Percentiles rank a stretch among this genome's conserved stretches.
phyloP scores from a whole-genome alignment of 2,329 filamentous ascomycete species.

The Annulohypoxylon truncatum region DNA sequence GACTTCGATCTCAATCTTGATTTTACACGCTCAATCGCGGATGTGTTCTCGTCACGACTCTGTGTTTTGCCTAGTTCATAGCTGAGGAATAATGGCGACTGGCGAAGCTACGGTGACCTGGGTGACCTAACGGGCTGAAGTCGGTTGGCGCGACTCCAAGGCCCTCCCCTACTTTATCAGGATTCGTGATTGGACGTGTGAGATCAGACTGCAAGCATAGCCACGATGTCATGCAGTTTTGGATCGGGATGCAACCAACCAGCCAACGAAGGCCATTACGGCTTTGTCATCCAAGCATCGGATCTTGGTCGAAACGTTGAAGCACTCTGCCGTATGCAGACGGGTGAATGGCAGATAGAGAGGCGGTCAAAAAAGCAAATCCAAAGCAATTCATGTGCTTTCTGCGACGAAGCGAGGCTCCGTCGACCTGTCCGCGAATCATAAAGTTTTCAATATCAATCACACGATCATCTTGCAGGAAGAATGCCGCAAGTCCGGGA shows the following conservation, averaged over 20 bases:
- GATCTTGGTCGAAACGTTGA: constrained; percentile 38
- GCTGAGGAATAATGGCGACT: constrained; percentile 21
- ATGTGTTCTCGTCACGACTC: constrained; percentile 14
- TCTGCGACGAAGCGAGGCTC: constrained; percentile 36
- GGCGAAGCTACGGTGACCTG: constrained; percentile 17
- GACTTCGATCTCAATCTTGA: neutral
- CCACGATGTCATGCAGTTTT: constrained; percentile 41
- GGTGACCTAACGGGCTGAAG: constrained; percentile 22
- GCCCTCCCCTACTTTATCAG: constrained; percentile 13
- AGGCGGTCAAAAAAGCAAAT: constrained; percentile 36
- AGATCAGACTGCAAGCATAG: constrained; percentile 41
- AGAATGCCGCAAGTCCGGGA: constrained; percentile 39
- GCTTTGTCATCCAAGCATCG: constrained; percentile 32
- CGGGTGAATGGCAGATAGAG: constrained; percentile 28
- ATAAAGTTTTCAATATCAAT: constrained; percentile 30
- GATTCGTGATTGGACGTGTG: constrained; percentile 34
- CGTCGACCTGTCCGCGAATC: constrained; percentile 30
- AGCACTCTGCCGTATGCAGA: constrained; percentile 29
- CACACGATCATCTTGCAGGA: constrained; percentile 42
- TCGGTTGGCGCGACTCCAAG: constrained; percentile 25
- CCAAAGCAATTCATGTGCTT: constrained; percentile 15
- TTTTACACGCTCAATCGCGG: neutral
- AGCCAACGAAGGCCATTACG: constrained; percentile 27
- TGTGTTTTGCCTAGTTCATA: constrained; percentile 27
- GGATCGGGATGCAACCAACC: constrained; percentile 28